A percentile compares a stretch with the other conserved stretches of the same genome.
These are phyloP conservation scores for Ceratorhiza oryzae-sativae DNA, from an alignment of 1,284 basidiomycete species.

Conservation along the genomic window DNA sequence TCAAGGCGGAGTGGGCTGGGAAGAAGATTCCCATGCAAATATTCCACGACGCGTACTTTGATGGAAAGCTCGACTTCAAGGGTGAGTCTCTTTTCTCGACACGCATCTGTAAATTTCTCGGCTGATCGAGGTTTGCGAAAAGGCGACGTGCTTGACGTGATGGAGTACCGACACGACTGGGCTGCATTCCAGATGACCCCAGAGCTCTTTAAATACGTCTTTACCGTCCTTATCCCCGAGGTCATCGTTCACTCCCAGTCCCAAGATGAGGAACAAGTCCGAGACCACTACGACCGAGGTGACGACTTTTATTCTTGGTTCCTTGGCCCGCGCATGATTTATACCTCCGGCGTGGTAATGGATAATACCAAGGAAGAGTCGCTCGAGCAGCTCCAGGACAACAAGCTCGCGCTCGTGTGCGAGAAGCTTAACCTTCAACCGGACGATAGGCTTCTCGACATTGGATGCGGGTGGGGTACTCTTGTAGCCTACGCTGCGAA, in stretches of 20 bases:
- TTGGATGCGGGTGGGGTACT: constrained; percentile 95
- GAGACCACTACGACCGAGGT: constrained; percentile 96
- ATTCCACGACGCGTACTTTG: constrained; percentile 98
- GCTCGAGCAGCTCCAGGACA: constrained; percentile 97
- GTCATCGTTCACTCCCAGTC: constrained; percentile 88
- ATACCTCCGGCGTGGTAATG: constrained; percentile 90
- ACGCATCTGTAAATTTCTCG: constrained; percentile 15
- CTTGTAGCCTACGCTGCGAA: constrained; percentile 94
- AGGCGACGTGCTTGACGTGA: constrained; percentile 91
- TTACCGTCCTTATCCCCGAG: constrained; percentile 88
- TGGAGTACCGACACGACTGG: constrained; percentile 98
- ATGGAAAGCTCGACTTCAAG: constrained; percentile 95
- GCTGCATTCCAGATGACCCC: constrained; percentile 86
- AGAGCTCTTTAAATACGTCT: constrained; percentile 93
- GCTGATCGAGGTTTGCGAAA: constrained; percentile 6
- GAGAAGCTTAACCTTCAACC: constrained; percentile 91
- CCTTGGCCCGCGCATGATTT: constrained; percentile 95
- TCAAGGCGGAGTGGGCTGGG: constrained; percentile 78
- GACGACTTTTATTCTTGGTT: constrained; percentile 97
- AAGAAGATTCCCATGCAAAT: constrained; percentile 98
- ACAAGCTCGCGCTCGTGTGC: constrained; percentile 95
- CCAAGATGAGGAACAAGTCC: constrained; percentile 96
- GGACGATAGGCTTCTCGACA: constrained; percentile 79
- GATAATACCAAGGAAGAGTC: constrained; percentile 81
- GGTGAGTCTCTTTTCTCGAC: constrained; percentile 55